A percentile compares a stretch with the other conserved stretches of the same genome.
Conservation (phyloP, 164 flowering plant species). For the Umbellularia californica region DNA sequence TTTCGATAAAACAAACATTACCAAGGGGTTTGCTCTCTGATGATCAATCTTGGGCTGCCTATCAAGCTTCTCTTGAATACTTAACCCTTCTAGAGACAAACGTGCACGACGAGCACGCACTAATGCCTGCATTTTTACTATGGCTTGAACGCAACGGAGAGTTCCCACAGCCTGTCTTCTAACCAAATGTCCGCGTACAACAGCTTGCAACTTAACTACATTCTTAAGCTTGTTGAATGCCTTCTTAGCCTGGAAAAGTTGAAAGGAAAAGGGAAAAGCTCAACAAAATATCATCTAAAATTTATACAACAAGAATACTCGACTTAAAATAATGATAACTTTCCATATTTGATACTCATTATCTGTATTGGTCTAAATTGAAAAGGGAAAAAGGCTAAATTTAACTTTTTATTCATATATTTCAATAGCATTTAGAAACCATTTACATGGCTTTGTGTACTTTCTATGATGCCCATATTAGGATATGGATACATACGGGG, state of each 20-base stretch:
- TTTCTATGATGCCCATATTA: no score
- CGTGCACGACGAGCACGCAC: slow-evolving; percentile 73
- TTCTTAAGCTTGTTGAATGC: slow-evolving; percentile 50
- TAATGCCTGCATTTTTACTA: slow-evolving; percentile 83
- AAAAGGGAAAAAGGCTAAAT: neutral
- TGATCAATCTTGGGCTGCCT: slow-evolving; percentile 15
- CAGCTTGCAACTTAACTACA: slow-evolving; percentile 85
- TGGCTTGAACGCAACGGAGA: slow-evolving; percentile 85
- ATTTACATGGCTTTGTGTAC: no score
- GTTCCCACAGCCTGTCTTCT: slow-evolving; percentile 83
- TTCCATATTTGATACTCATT: neutral
- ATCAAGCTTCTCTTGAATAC: slow-evolving; percentile 20
- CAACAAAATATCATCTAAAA: neutral
- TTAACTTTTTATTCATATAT: no score
- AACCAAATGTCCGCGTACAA: slow-evolving; percentile 85
- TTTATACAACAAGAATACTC: no score
- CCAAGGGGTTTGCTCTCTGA: slow-evolving; percentile 25
- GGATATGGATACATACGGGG: no score
- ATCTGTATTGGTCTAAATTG: neutral
- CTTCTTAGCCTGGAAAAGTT: slow-evolving; percentile 52
- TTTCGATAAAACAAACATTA: slow-evolving; percentile 21
- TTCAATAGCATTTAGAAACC: no score
- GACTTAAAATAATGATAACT: no score
- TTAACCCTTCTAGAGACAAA: slow-evolving; percentile 20
- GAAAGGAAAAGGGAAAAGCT: neutral